Percentiles rank a stretch among this genome's conserved stretches.
phyloP scores from a whole-genome alignment of 768 basidiomycete genomes.

The Amanita subjunquillea region DNA sequence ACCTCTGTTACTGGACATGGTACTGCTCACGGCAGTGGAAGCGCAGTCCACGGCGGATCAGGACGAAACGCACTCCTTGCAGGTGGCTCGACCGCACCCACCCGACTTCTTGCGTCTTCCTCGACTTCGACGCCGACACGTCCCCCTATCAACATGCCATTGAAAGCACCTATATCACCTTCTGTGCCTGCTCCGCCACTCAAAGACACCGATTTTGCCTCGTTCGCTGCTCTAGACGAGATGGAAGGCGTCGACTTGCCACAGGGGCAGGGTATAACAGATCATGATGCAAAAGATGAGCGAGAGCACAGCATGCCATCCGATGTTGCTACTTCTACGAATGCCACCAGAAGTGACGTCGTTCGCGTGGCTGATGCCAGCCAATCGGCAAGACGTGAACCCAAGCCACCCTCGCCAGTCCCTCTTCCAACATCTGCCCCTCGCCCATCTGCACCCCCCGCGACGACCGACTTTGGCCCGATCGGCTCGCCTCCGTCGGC shows the following conservation, averaged over 20 bases:
- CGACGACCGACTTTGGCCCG: slow-evolving; percentile 60
- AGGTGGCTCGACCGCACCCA: slow-evolving; percentile 61
- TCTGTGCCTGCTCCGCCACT: slow-evolving; percentile 73
- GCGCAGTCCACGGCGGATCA: slow-evolving; percentile 10
- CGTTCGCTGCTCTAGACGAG: slow-evolving; percentile 59
- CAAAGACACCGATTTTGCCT: slow-evolving; percentile 65
- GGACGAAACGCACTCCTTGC: slow-evolving; percentile 28
- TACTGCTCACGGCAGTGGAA: slow-evolving; percentile 18
- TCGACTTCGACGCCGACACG: slow-evolving; percentile 15
- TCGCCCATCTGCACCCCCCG: slow-evolving; percentile 28
- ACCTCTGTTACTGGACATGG: slow-evolving; percentile 16
- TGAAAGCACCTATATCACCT: slow-evolving; percentile 65
- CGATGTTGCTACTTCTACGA: background rate
- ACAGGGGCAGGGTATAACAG: slow-evolving; percentile 25
- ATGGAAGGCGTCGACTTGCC: slow-evolving; percentile 34
- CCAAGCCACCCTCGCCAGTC: slow-evolving; percentile 29
- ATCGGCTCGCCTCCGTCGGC: slow-evolving; percentile 71
- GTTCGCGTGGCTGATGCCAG: slow-evolving; percentile 3
- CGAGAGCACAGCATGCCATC: background rate
- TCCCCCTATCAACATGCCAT: slow-evolving; percentile 41
- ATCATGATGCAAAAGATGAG: slow-evolving; percentile 1
- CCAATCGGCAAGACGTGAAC: slow-evolving; percentile 2
- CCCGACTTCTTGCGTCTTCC: slow-evolving; percentile 29
- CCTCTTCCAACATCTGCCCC: slow-evolving; percentile 50
- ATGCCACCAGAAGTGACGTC: background rate